phyloP scores from a whole-genome alignment of 2,329 filamentous ascomycete species.

The Cercospora zeae-maydis region DNA sequence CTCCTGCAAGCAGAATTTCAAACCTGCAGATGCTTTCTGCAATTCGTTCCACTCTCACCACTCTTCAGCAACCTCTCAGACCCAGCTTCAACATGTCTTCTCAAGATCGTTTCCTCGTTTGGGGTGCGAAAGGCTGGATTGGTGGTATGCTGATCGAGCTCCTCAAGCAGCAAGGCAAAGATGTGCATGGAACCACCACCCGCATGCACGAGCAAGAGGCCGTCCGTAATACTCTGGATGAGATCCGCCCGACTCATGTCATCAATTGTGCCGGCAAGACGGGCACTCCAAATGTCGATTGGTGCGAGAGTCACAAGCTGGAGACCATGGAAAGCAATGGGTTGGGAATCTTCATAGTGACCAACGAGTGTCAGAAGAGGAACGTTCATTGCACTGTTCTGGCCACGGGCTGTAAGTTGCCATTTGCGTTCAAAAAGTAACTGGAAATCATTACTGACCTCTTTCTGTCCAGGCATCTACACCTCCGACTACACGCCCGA shows the following conservation, averaged over 20 bases:
- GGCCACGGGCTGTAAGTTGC: slow-evolving; percentile 58
- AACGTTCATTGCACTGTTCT: slow-evolving; percentile 63
- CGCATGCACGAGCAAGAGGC: slow-evolving; percentile 62
- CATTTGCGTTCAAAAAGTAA: not conserved
- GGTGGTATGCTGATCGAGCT: slow-evolving; percentile 59
- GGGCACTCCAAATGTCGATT: slow-evolving; percentile 66
- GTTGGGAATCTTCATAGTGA: slow-evolving; percentile 61
- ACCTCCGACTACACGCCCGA: slow-evolving; percentile 22
- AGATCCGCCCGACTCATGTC: slow-evolving; percentile 62
- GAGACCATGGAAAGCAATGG: slow-evolving; percentile 66
- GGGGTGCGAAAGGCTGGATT: slow-evolving; percentile 63
- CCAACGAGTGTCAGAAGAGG: slow-evolving; percentile 57
- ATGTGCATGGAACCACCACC: slow-evolving; percentile 58
- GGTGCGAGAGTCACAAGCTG: slow-evolving; percentile 68
- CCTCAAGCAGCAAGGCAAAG: slow-evolving; percentile 58
- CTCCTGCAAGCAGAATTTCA: not conserved
- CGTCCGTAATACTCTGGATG: slow-evolving; percentile 56
- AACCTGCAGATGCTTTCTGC: not conserved
- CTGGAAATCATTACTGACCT: not conserved
- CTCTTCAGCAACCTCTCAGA: not conserved
- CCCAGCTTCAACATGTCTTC: slow-evolving; percentile 12
- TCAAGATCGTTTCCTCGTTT: slow-evolving; percentile 57
- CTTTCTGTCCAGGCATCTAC: slow-evolving; percentile 26
- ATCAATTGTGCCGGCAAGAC: slow-evolving; percentile 65
- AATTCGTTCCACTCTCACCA: slow-evolving; percentile 9